Evolutionary conservation across 768 basidiomycete genomes (phyloP).

Genomic region (Suillus bovinus): DNA sequence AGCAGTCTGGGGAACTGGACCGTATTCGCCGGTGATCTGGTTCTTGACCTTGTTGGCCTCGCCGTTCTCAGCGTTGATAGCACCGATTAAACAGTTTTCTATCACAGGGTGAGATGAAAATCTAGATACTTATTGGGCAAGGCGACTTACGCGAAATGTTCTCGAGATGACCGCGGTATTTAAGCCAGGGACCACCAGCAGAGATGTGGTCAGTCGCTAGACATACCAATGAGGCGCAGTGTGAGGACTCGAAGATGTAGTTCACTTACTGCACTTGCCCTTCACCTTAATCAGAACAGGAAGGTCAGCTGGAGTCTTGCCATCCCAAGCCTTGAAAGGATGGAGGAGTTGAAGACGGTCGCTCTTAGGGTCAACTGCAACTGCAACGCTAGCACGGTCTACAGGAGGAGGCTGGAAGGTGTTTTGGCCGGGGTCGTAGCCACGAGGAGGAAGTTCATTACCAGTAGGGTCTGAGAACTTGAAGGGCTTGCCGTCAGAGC

Average conservation of each 20-base stretch:
- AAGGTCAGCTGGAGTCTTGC: conserved; percentile 85
- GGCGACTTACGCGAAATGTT: conserved; percentile 85
- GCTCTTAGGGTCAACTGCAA: conserved; percentile 81
- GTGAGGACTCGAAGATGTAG: neutral
- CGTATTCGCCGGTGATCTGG: conserved; percentile 84
- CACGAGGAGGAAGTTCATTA: conserved; percentile 89
- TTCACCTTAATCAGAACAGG: conserved; percentile 97
- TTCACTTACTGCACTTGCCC: conserved; percentile 94
- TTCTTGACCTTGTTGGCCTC: conserved; percentile 97
- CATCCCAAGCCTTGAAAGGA: conserved; percentile 93
- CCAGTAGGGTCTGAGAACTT: conserved; percentile 93
- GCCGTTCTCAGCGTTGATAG: conserved; percentile 92
- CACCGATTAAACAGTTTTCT: conserved; percentile 98
- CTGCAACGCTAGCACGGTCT: conserved; percentile 80
- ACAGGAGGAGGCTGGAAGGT: conserved; percentile 95
- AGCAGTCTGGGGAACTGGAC: conserved; percentile 80
- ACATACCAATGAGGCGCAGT: conserved; percentile 8
- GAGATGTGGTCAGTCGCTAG: conserved; percentile 90
- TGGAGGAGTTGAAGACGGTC: conserved; percentile 90
- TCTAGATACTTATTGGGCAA: neutral
- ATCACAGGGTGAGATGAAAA: conserved; percentile 9
- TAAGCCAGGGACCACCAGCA: conserved; percentile 99
- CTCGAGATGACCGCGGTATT: conserved; percentile 98
- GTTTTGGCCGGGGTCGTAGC: conserved; percentile 95
- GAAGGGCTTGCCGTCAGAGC: conserved; percentile 94